These are phyloP conservation scores for Plasmodium gonderi DNA, from an alignment of 169 alveolate genomes.

Conservation along the genomic window DNA sequence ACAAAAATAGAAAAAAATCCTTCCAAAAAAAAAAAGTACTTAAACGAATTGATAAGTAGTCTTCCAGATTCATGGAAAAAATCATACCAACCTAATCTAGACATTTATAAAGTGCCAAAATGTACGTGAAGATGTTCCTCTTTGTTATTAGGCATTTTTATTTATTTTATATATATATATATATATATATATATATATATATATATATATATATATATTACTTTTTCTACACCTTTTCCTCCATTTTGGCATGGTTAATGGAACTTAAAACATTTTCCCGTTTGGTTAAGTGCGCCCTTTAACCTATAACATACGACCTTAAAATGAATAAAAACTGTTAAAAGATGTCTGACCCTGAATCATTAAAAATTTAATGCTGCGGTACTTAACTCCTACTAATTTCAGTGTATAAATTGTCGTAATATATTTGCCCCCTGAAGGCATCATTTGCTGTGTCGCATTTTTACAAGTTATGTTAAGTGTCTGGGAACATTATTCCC, in stretches of 20 bases:
- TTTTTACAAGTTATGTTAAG: not conserved
- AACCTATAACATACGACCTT: not conserved
- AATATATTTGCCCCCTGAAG: too few relatives aligned
- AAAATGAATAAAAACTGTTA: not conserved
- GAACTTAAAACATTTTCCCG: not conserved
- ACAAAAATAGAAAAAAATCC: constrained; percentile 52
- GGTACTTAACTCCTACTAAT: not conserved
- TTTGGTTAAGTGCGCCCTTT: not conserved
- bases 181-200: not conserved
- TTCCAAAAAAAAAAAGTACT: constrained; percentile 24
- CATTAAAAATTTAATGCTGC: not conserved
- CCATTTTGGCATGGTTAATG: not conserved
- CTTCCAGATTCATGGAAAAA: constrained; percentile 53
- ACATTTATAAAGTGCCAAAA: constrained; percentile 26
- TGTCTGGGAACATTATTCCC: not conserved
- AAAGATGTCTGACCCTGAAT: not conserved
- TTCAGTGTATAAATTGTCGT: not conserved
- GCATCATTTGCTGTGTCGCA: not conserved
- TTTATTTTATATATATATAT: not conserved
- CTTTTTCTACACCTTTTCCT: not conserved
- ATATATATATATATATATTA: not conserved
- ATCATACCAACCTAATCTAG: constrained; percentile 27
- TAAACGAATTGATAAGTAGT: constrained; percentile 35
- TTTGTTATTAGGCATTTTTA: not conserved
- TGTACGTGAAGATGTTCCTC: not conserved